Conservation (phyloP, 2,329 filamentous ascomycete genomes). For the Chlorencoelia australis region DNA sequence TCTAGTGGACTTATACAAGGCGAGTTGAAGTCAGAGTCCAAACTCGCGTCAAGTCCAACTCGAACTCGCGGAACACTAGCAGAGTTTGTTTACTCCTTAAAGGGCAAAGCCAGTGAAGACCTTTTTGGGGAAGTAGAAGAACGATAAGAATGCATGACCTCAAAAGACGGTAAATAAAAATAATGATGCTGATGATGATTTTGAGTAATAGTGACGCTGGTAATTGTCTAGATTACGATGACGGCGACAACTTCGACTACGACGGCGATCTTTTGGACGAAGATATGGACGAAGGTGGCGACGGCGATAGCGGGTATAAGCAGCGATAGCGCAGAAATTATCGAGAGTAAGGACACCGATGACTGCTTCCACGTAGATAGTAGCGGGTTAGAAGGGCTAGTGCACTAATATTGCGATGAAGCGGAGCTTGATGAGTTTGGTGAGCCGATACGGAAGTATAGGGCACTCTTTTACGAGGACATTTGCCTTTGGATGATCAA, state of each 20-base stretch:
- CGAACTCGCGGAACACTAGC: too few species aligned
- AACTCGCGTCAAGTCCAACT: too few species aligned
- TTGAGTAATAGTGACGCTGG: slow-evolving; percentile 3
- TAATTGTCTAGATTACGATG: not conserved
- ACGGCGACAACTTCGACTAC: not conserved
- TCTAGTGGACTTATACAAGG: too few species aligned
- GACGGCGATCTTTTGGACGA: slow-evolving; percentile 5
- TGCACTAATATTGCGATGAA: slow-evolving; percentile 7
- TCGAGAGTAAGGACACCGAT: slow-evolving; percentile 9
- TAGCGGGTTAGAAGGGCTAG: slow-evolving; percentile 6
- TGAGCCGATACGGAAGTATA: slow-evolving; percentile 10
- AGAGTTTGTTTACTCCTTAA: slow-evolving; percentile 22
- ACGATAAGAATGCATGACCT: slow-evolving; percentile 2
- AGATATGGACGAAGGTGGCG: slow-evolving; percentile 1
- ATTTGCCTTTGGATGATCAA: slow-evolving; percentile 16
- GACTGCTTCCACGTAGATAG: slow-evolving; percentile 6
- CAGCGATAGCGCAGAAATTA: slow-evolving; percentile 8
- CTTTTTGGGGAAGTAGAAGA: slow-evolving; percentile 16
- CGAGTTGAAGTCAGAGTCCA: too few species aligned
- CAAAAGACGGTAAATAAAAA: not conserved
- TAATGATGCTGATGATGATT: slow-evolving; percentile 2
- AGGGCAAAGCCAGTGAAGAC: slow-evolving; percentile 16
- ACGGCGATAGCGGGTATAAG: slow-evolving; percentile 11
- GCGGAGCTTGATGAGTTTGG: slow-evolving; percentile 9
- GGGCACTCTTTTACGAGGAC: slow-evolving; percentile 17